A percentile compares a stretch with the other conserved stretches of the same genome.
phyloP scores from a whole-genome alignment of 164 flowering plant genomes.

The Vitis rupestris region DNA sequence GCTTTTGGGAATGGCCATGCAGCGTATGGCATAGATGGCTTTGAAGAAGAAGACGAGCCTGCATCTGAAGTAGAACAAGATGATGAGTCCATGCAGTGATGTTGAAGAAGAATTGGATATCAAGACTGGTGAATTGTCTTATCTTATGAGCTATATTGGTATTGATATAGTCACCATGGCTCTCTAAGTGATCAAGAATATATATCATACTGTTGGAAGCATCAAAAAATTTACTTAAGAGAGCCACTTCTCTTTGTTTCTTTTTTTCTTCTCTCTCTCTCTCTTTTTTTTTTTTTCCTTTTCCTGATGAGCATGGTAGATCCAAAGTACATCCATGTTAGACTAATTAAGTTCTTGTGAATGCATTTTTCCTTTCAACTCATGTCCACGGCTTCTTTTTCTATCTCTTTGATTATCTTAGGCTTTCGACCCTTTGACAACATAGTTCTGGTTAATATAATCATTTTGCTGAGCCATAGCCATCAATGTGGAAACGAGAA shows the following conservation, averaged over 20 bases:
- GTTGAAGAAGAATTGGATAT: neutral
- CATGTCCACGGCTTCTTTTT: conserved; percentile 3
- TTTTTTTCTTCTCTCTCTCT: neutral
- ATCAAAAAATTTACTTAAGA: neutral
- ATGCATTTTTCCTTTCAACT: conserved; percentile 21
- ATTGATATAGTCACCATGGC: neutral
- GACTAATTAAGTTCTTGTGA: conserved; percentile 21
- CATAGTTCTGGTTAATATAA: no score
- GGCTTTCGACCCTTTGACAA: neutral
- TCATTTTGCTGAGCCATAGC: neutral
- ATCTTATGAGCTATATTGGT: conserved; percentile 7
- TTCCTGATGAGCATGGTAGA: neutral
- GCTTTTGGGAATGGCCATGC: conserved; percentile 85
- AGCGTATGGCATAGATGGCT: conserved; percentile 59
- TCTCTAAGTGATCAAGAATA: neutral
- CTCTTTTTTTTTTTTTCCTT: neutral
- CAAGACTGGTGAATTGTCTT: neutral
- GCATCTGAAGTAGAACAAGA: conserved; percentile 83
- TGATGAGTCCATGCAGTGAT: conserved; percentile 42
- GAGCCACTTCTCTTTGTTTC: conserved; percentile 3
- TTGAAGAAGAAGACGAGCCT: conserved; percentile 75
- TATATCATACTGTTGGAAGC: no score
- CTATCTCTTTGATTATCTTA: neutral
- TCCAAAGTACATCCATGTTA: conserved; percentile 15
- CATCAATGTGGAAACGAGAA: neutral